These are phyloP conservation scores for Starmerella floris DNA, from an alignment of 805 yeast species.

Conservation along the genomic window DNA sequence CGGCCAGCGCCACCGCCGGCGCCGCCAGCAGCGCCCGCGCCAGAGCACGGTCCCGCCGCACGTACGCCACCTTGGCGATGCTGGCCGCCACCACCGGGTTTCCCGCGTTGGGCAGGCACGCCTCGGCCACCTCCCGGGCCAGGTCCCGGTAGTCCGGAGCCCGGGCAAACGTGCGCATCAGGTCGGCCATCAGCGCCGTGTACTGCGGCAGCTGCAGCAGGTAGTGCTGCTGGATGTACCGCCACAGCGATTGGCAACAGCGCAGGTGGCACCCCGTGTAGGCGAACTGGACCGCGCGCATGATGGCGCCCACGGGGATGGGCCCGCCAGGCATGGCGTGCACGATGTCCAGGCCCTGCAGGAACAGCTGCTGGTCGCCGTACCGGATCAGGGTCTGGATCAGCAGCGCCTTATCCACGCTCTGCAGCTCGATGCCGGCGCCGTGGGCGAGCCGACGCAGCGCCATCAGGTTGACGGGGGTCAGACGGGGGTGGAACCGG, in stretches of 20 bases:
- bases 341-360: slow-evolving; percentile 5
- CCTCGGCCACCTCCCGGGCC: slow-evolving; percentile 11
- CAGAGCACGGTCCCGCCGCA: slow-evolving; percentile 5
- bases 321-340: slow-evolving; percentile 5
- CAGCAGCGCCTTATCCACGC: slow-evolving; percentile 13
- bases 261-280: not conserved
- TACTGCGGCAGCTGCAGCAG: slow-evolving; percentile 3
- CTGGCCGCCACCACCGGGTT: slow-evolving; percentile 7
- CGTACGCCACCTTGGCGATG: slow-evolving; percentile 12
- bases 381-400: slow-evolving; percentile 6
- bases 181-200: slow-evolving; percentile 6
- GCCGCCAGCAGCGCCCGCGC: not conserved
- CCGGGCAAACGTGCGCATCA: slow-evolving; percentile 12
- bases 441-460: slow-evolving; percentile 1
- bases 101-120: slow-evolving; percentile 2
- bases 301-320: slow-evolving; percentile 10
- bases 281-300: slow-evolving; percentile 8
- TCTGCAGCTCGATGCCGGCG: slow-evolving; percentile 2
- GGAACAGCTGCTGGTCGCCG: slow-evolving; percentile 9
- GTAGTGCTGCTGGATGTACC: slow-evolving; percentile 6
- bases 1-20: too few relatives aligned
- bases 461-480: slow-evolving; percentile 14
- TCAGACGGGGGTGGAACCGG: slow-evolving; percentile 15
- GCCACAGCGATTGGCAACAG: slow-evolving; percentile 7
- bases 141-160: not conserved